phyloP scores from a whole-genome alignment of 2,329 filamentous ascomycete species.

The Didymella arachidicola region DNA sequence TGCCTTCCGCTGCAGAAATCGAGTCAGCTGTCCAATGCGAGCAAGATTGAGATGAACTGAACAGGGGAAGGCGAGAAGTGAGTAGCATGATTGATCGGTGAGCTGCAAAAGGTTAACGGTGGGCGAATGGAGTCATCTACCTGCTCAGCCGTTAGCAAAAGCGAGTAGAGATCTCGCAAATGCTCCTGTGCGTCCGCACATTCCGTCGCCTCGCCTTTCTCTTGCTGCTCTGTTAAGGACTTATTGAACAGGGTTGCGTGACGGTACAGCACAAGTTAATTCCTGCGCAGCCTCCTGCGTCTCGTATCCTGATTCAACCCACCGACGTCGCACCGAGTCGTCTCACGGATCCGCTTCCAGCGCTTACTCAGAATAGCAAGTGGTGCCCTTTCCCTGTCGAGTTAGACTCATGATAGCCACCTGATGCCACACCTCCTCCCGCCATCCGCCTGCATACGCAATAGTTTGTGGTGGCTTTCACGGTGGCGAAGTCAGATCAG shows the following conservation, averaged over 20 bases:
- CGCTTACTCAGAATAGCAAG: conserved; percentile 14
- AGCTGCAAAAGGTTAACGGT: conserved; percentile 1
- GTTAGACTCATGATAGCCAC: conserved; percentile 10
- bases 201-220: conserved; percentile 18
- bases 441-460: conserved; percentile 8
- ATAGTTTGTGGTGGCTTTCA: conserved; percentile 8
- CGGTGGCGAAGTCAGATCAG: conserved; percentile 16
- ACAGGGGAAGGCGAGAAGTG: conserved; percentile 11
- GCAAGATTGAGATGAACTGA: conserved; percentile 1
- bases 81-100: conserved; percentile 5
- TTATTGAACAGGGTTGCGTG: conserved; percentile 10
- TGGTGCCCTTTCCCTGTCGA: conserved; percentile 15
- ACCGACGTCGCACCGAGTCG: conserved; percentile 15
- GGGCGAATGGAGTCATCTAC: background rate
- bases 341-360: background rate
- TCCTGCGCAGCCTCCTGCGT: conserved; percentile 2
- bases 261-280: conserved; percentile 2
- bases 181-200: background rate
- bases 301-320: conserved; percentile 6
- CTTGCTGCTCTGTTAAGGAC: conserved; percentile 2
- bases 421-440: conserved; percentile 4
- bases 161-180: conserved; percentile 3
- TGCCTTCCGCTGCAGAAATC: conserved; percentile 12
- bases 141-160: background rate
- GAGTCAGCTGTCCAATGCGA: conserved; percentile 9